Evolutionary conservation across 1,284 basidiomycete genomes (phyloP).

Genomic region (Boletellus deceptivus): DNA sequence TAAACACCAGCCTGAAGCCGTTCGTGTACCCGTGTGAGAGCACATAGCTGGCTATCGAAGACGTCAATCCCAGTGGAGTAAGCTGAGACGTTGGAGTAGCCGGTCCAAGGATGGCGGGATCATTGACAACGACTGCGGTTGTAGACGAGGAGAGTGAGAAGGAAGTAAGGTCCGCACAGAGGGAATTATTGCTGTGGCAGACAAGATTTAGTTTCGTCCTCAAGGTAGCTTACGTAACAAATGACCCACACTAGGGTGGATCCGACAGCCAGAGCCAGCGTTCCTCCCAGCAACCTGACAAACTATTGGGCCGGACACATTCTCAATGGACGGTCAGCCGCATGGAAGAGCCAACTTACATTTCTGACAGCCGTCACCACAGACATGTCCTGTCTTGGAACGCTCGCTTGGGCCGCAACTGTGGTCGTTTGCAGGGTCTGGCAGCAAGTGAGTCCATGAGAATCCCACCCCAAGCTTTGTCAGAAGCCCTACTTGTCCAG

Average conservation of each 20-base stretch:
- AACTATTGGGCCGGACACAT: slow-evolving; percentile 40
- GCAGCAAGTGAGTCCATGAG: slow-evolving; percentile 3
- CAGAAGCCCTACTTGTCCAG: slow-evolving; percentile 49
- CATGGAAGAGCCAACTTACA: slow-evolving; percentile 34
- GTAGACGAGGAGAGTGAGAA: slow-evolving; percentile 36
- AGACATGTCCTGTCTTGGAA: slow-evolving; percentile 63
- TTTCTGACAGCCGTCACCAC: slow-evolving; percentile 71
- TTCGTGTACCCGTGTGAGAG: slow-evolving; percentile 51
- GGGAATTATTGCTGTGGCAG: slow-evolving; percentile 50
- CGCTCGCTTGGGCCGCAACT: slow-evolving; percentile 69
- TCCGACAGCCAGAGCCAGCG: slow-evolving; percentile 59
- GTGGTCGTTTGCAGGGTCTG: slow-evolving; percentile 63
- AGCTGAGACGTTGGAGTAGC: slow-evolving; percentile 26
- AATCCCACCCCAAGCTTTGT: neutral
- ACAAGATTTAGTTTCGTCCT: neutral
- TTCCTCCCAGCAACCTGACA: slow-evolving; percentile 62
- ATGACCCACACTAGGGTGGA: slow-evolving; percentile 51
- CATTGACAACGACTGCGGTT: slow-evolving; percentile 45
- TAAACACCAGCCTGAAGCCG: slow-evolving; percentile 59
- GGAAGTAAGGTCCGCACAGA: slow-evolving; percentile 42
- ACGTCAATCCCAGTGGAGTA: slow-evolving; percentile 37
- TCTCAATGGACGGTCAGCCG: slow-evolving; percentile 1
- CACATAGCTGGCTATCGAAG: slow-evolving; percentile 39
- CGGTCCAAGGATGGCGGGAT: slow-evolving; percentile 47
- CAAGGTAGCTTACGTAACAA: neutral